Conservation (phyloP, 257 asterid genomes). For the Nicotiana noctiflora region DNA sequence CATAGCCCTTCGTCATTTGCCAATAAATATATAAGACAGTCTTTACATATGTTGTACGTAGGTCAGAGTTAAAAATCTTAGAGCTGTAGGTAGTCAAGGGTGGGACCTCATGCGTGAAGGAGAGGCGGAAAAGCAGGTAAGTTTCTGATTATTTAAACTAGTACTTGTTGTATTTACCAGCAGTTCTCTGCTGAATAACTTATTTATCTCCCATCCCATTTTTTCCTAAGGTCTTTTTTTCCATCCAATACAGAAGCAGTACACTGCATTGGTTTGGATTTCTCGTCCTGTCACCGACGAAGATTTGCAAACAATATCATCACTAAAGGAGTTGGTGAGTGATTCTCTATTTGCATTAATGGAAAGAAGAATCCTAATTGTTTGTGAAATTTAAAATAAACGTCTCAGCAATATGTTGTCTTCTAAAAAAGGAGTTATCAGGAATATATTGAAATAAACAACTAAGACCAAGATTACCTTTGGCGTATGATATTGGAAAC, state of each 20-base stretch:
- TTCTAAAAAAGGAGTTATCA: neutral
- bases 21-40: neutral
- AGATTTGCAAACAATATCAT: conserved; percentile 44
- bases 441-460: neutral
- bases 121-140: conserved; percentile 95
- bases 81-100: conserved; percentile 62
- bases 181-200: conserved; percentile 11
- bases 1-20: neutral
- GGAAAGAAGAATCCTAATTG: neutral
- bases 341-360: neutral
- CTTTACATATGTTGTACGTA: conserved; percentile 19
- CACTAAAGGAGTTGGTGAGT: conserved; percentile 57
- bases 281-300: conserved; percentile 56
- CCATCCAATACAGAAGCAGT: conserved; percentile 62
- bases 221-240: neutral
- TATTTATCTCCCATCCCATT: neutral
- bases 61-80: conserved; percentile 80
- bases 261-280: conserved; percentile 88
- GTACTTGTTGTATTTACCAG: neutral
- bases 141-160: conserved; percentile 1
- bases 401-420: neutral
- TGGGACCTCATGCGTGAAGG: conserved; percentile 99
- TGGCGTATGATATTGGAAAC: neutral
- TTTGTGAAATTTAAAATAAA: neutral
- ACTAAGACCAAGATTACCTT: neutral